Conservation (phyloP, 306 rosid genomes). For the Senna tora region DNA sequence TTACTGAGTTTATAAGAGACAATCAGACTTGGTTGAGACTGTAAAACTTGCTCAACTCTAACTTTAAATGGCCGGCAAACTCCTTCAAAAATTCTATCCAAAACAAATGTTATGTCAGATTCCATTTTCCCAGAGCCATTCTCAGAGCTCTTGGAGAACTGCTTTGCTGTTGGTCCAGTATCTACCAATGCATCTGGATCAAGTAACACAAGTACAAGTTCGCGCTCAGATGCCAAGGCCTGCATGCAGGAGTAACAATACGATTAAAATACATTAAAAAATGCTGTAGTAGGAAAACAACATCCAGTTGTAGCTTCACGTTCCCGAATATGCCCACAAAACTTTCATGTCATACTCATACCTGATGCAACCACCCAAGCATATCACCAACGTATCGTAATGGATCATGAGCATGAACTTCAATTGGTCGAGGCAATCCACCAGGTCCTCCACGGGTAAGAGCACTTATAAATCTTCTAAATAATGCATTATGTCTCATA, state of each 20-base stretch:
- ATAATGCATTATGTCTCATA: slow-evolving; percentile 95
- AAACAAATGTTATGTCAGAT: slow-evolving; percentile 83
- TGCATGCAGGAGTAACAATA: slow-evolving; percentile 41
- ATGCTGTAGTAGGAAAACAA: slow-evolving; percentile 25
- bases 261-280: slow-evolving; percentile 17
- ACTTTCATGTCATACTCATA: slow-evolving; percentile 39
- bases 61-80: slow-evolving; percentile 98
- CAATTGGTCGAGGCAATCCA: slow-evolving; percentile 99
- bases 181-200: slow-evolving; percentile 82
- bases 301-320: slow-evolving; percentile 29
- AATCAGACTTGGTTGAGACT: slow-evolving; percentile 90
- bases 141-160: slow-evolving; percentile 55
- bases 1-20: slow-evolving; percentile 88
- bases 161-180: slow-evolving; percentile 58
- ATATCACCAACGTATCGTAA: slow-evolving; percentile 94
- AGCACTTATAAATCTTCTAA: slow-evolving; percentile 95
- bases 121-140: slow-evolving; percentile 63
- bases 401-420: slow-evolving; percentile 99
- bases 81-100: slow-evolving; percentile 98
- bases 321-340: slow-evolving; percentile 28
- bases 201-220: slow-evolving; percentile 75
- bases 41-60: slow-evolving; percentile 98
- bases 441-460: slow-evolving; percentile 99
- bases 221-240: slow-evolving; percentile 99
- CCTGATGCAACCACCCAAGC: slow-evolving; percentile 99